A percentile compares a stretch with the other conserved stretches of the same genome.
Evolutionary conservation across 176 grass and related monocot species (phyloP).

Genomic region (Oryza punctata): DNA sequence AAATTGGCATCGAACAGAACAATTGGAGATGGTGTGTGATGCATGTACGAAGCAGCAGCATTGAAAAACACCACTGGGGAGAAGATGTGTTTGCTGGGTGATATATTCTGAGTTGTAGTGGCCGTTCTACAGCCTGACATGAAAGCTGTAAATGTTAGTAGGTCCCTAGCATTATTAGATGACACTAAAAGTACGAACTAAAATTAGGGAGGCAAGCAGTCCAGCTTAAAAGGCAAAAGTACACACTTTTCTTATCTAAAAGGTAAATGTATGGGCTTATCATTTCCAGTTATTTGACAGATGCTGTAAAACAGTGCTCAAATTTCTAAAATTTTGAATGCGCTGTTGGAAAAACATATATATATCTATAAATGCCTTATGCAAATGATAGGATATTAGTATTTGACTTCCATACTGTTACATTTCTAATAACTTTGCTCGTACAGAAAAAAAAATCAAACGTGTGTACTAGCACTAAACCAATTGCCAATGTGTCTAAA

Average conservation of each 20-base stretch:
- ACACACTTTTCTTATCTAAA: background rate
- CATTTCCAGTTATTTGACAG: background rate
- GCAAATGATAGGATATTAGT: background rate
- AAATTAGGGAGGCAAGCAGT: too few species aligned
- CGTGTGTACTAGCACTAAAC: background rate
- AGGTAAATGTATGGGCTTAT: background rate
- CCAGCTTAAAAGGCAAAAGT: background rate
- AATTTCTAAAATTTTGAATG: background rate
- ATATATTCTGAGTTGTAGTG: background rate
- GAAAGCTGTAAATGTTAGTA: background rate
- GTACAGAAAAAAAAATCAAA: background rate
- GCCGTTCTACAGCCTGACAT: background rate
- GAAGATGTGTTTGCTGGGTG: constrained; percentile 19
- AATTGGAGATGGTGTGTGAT: constrained; percentile 15
- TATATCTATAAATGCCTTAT: background rate
- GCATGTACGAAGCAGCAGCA: constrained; percentile 15
- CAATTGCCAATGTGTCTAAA: background rate
- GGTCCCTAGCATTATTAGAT: background rate
- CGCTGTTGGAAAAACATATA: background rate
- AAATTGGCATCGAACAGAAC: constrained; percentile 10
- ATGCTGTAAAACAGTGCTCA: background rate
- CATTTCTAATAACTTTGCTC: background rate
- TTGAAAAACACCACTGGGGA: background rate
- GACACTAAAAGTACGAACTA: background rate
- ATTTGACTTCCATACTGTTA: background rate